Base-by-base conservation (phyloP, 2,329 filamentous ascomycete species). In the Ceratocystis colombiana region DNA sequence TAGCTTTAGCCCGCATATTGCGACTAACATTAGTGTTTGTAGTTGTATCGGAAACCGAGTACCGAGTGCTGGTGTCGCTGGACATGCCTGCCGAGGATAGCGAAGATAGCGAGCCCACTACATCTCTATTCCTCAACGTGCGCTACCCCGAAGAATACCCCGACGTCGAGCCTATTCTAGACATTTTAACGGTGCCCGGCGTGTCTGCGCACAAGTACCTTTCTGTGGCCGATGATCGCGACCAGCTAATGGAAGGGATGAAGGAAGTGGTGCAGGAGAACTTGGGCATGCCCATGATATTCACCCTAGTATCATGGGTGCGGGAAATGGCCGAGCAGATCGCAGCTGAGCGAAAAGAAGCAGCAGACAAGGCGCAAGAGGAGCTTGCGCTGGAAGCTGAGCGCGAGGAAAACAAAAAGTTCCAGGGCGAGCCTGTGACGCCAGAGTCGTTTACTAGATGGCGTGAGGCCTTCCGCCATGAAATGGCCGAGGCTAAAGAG, bases 271-370 rank as follows among this genome's bases (percentile, higher is more conserved):
- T 96, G 45, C 87, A 94, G 74, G 94, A 99, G 75, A 97, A 92
- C 71, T 77, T 97, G 68, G 94, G 94, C 69, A 97, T 97, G 88
- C 89, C 91, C 66, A 99, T 99, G 94, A 79, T 99, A 1, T 99
- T 97, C 76, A 90, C 93, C 0, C 79, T 99, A 28, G 88, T 95
- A 65, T 90, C 88, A 15, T 85, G 88, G 0, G 78, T 99, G 68
- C 97, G 96, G 74, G 94, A 99, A 68, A 82, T 84, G 64, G 93
- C 92, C n/a, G 94, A 99, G 78, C 82, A 86, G 71, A 82, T 99
- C 67, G 85, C 97, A 70, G 77, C 81, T 17, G 85, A 90, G 69
- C 86, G 94, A 59, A 84, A 86, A 72, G 84, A 84, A 67, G 88
- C 80, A 7, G 82, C 80, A 1, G 82, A 81, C 6, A 82, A 84